Percentiles rank a stretch among this genome's conserved stretches.
Evolutionary conservation across 2,329 filamentous ascomycete species (phyloP).

Genomic region (Penicillium thymicola): DNA sequence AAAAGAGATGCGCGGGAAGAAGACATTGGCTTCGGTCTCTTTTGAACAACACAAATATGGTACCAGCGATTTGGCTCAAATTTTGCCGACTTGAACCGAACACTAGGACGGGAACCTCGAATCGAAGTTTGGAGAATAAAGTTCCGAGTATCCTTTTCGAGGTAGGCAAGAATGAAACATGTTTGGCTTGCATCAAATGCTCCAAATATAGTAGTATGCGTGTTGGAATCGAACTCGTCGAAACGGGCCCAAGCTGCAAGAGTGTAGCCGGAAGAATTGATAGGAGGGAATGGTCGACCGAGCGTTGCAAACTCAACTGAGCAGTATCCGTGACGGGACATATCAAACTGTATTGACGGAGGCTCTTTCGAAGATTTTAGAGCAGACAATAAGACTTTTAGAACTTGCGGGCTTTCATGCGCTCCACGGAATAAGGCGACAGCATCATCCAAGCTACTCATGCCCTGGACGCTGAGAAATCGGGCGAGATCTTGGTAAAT

Average conservation of each 20-base stretch:
- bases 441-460: slow-evolving; percentile 77
- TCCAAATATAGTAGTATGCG: slow-evolving; percentile 93
- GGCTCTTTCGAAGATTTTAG: slow-evolving; percentile 73
- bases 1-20: slow-evolving; percentile 83
- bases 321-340: slow-evolving; percentile 81
- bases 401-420: slow-evolving; percentile 49
- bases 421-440: slow-evolving; percentile 67
- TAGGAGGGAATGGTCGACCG: slow-evolving; percentile 78
- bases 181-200: slow-evolving; percentile 89
- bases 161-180: slow-evolving; percentile 89
- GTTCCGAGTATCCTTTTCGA: slow-evolving; percentile 89
- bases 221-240: slow-evolving; percentile 76
- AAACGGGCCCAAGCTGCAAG: slow-evolving; percentile 86
- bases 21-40: slow-evolving; percentile 69
- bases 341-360: slow-evolving; percentile 88
- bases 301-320: slow-evolving; percentile 88
- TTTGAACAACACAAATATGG: slow-evolving; percentile 85
- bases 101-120: slow-evolving; percentile 77
- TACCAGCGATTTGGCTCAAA: slow-evolving; percentile 85
- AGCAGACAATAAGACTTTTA: slow-evolving; percentile 71
- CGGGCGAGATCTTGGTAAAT: slow-evolving; percentile 66
- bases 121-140: slow-evolving; percentile 96
- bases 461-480: slow-evolving; percentile 68
- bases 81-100: slow-evolving; percentile 80
- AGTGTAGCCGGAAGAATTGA: slow-evolving; percentile 76